phyloP scores from a whole-genome alignment of 1,284 basidiomycete species.

The Grifola frondosa region DNA sequence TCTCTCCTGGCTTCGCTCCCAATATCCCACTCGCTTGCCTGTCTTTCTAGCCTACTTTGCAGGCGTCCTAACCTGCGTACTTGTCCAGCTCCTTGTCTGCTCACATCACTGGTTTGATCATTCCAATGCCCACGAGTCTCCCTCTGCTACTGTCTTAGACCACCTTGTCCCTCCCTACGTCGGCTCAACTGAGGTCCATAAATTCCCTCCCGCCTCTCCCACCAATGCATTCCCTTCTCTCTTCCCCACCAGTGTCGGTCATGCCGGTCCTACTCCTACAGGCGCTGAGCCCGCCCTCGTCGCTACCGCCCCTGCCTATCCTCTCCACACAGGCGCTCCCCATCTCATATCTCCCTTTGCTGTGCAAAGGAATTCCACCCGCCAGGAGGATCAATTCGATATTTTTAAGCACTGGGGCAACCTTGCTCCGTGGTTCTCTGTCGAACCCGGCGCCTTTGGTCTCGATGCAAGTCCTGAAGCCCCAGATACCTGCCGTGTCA shows the following conservation, averaged over 20 bases:
- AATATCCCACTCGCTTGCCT: constrained; percentile 12
- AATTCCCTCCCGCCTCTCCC: constrained; percentile 70
- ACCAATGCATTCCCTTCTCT: constrained; percentile 67
- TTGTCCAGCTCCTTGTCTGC: constrained; percentile 19
- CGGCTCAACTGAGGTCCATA: constrained; percentile 67
- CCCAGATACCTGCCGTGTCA: constrained; percentile 69
- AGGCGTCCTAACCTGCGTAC: constrained; percentile 18
- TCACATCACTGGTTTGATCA: constrained; percentile 10
- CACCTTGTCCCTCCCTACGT: constrained; percentile 56
- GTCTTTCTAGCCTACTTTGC: constrained; percentile 15
- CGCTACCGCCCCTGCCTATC: constrained; percentile 75
- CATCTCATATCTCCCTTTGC: constrained; percentile 55
- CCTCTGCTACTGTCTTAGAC: constrained; percentile 1
- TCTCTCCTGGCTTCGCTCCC: constrained; percentile 3
- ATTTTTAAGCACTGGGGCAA: constrained; percentile 82
- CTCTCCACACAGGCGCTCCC: constrained; percentile 68
- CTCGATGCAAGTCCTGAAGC: constrained; percentile 67
- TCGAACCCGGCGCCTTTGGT: constrained; percentile 68
- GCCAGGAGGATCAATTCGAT: constrained; percentile 44
- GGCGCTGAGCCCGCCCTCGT: constrained; percentile 80
- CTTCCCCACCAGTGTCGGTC: constrained; percentile 78
- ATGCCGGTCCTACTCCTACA: constrained; percentile 81
- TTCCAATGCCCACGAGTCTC: neutral
- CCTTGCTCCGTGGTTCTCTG: constrained; percentile 82
- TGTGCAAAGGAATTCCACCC: constrained; percentile 16